Evolutionary conservation across 306 rosid genomes (phyloP).

Genomic region (Trifolium repens): DNA sequence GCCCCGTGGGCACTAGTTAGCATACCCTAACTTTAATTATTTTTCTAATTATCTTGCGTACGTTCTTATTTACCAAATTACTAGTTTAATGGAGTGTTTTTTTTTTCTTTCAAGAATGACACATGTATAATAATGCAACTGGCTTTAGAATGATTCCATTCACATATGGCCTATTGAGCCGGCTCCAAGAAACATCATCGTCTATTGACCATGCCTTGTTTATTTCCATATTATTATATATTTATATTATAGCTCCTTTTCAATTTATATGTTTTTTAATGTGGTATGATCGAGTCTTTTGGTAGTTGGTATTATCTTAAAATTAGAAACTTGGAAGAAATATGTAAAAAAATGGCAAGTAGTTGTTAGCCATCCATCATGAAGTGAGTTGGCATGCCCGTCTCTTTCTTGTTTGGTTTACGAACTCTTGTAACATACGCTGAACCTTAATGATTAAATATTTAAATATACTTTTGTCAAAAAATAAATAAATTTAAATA

Average conservation of each 20-base stretch:
- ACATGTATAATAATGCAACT: constrained; percentile 14
- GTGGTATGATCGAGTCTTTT: constrained; percentile 15
- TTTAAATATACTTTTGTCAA: no score
- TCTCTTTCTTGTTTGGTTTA: constrained; percentile 31
- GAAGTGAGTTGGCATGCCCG: constrained; percentile 7
- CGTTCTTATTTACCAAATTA: constrained; percentile 24
- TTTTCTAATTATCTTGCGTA: constrained; percentile 24
- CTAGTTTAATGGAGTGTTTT: constrained; percentile 2
- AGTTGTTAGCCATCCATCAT: constrained; percentile 12
- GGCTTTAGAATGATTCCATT: constrained; percentile 39
- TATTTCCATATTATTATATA: neutral
- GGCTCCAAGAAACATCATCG: constrained; percentile 18
- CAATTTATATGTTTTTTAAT: constrained; percentile 12
- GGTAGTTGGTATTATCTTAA: constrained; percentile 35
- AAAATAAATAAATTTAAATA: no score
- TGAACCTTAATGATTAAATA: constrained; percentile 8
- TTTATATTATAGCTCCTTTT: neutral
- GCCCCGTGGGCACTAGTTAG: no score
- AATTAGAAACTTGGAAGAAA: neutral
- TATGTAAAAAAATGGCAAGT: constrained; percentile 14
- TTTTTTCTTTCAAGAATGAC: neutral
- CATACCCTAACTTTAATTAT: neutral
- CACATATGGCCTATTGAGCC: constrained; percentile 1
- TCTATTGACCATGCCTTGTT: constrained; percentile 5
- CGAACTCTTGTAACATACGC: neutral